Conservation (phyloP, 192 early-diverging fungal species). For the Lobosporangium transversale region DNA sequence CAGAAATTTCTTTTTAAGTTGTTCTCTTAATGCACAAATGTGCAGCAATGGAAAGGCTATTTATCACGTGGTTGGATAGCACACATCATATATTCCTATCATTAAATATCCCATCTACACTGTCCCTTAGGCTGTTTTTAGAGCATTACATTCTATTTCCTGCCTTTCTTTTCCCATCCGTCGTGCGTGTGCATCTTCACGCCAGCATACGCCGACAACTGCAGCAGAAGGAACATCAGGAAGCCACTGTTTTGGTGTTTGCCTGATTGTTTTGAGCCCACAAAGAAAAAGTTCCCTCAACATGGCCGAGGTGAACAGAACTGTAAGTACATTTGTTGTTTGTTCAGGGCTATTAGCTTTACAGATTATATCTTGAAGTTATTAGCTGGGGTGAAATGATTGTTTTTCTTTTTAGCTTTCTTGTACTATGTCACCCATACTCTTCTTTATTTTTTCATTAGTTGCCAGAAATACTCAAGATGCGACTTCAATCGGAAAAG, state of each 20-base stretch:
- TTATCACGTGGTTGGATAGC: too few species aligned
- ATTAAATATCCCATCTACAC: slow-evolving; percentile 3
- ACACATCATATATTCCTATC: too few species aligned
- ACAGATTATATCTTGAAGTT: too few species aligned
- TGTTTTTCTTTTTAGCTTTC: too few species aligned
- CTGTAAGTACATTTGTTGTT: slow-evolving; percentile 22
- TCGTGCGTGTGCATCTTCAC: background rate
- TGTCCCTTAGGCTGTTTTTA: too few species aligned
- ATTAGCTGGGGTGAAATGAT: too few species aligned
- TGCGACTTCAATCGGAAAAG: slow-evolving; percentile 50
- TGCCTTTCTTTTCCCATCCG: background rate
- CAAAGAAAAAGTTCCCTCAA: slow-evolving; percentile 35
- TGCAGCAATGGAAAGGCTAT: too few species aligned
- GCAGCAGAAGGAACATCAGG: slow-evolving; percentile 19
- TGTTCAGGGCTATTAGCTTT: background rate
- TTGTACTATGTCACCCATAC: background rate
- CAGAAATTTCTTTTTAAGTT: too few species aligned
- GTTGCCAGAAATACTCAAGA: slow-evolving; percentile 50
- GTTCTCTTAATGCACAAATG: too few species aligned
- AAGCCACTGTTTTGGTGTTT: slow-evolving; percentile 20
- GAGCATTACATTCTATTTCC: slow-evolving; percentile 10
- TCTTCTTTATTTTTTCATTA: slow-evolving; percentile 8
- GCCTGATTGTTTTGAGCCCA: slow-evolving; percentile 40
- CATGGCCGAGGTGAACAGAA: slow-evolving; percentile 51
- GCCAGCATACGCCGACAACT: background rate